A percentile compares a stretch with the other conserved stretches of the same genome.
Evolutionary conservation across 2,329 filamentous ascomycete species (phyloP).

Genomic region (Aspergillus neotritici): DNA sequence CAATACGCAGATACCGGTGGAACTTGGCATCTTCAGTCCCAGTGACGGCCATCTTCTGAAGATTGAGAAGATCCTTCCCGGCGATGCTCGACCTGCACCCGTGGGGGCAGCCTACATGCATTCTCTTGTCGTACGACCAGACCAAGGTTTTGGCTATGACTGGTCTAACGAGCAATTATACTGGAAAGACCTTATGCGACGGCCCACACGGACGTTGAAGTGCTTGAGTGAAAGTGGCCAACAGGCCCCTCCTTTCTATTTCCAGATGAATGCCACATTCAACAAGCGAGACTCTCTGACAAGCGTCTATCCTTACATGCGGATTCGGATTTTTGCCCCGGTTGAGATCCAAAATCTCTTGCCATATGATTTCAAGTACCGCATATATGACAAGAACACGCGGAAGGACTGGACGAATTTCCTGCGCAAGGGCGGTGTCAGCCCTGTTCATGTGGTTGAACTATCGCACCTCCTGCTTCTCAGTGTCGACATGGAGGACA

Average conservation of each 20-base stretch:
- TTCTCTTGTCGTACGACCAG: conserved; percentile 78
- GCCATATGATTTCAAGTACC: conserved; percentile 98
- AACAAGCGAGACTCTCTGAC: conserved; percentile 79
- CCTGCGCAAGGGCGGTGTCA: conserved; percentile 89
- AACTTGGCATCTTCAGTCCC: conserved; percentile 83
- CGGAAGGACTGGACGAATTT: conserved; percentile 99
- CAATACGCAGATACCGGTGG: conserved; percentile 91
- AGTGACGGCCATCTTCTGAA: conserved; percentile 86
- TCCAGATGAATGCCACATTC: conserved; percentile 84
- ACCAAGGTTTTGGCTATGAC: conserved; percentile 91
- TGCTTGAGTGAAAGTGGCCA: conserved; percentile 83
- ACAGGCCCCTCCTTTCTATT: conserved; percentile 77
- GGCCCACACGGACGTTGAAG: conserved; percentile 77
- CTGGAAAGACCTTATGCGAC: conserved; percentile 85
- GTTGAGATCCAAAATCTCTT: conserved; percentile 91
- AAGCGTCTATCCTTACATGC: conserved; percentile 89
- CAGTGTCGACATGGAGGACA: conserved; percentile 95
- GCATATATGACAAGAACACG: conserved; percentile 97
- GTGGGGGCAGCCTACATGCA: conserved; percentile 90
- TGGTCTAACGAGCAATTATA: conserved; percentile 88
- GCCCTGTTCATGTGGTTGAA: conserved; percentile 94
- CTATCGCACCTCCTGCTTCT: conserved; percentile 86
- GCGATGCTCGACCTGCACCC: conserved; percentile 81
- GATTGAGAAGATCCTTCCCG: conserved; percentile 94
- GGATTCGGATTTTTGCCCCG: conserved; percentile 81